These are phyloP conservation scores for Cutaneotrichosporon sp. DNA, from an alignment of 1,284 basidiomycete species.

Conservation along the genomic window DNA sequence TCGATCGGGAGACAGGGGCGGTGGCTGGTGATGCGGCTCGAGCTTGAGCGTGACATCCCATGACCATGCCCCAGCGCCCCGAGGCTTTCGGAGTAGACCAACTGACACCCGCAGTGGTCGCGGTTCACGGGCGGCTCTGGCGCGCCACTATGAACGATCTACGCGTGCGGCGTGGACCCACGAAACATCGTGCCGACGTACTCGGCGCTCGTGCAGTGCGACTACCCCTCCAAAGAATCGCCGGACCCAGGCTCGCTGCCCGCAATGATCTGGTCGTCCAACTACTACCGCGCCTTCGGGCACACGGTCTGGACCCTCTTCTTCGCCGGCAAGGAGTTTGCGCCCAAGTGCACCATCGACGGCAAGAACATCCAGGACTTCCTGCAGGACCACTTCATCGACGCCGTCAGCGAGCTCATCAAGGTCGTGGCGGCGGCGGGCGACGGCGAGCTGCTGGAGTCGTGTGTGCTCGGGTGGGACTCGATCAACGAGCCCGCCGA, in stretches of 20 bases:
- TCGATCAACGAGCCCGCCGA: slow-evolving; percentile 93
- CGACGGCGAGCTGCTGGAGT: slow-evolving; percentile 66
- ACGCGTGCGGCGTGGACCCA: slow-evolving; percentile 89
- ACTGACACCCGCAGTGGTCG: slow-evolving; percentile 70
- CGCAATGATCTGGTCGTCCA: slow-evolving; percentile 96
- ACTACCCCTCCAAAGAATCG: slow-evolving; percentile 65
- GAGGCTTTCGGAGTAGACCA: too few species aligned
- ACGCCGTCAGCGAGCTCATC: slow-evolving; percentile 73
- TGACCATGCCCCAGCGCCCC: too few species aligned
- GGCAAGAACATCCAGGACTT: slow-evolving; percentile 93
- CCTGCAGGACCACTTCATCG: slow-evolving; percentile 81
- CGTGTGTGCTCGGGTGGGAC: slow-evolving; percentile 94
- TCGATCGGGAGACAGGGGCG: too few species aligned
- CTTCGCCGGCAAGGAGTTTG: slow-evolving; percentile 86
- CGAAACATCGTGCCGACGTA: slow-evolving; percentile 80
- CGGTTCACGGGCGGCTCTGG: slow-evolving; percentile 95
- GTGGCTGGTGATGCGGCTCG: too few species aligned
- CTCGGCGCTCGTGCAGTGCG: slow-evolving; percentile 82
- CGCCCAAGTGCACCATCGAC: slow-evolving; percentile 89
- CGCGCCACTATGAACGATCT: slow-evolving; percentile 91
- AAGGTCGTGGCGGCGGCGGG: slow-evolving; percentile 72
- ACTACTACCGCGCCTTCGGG: slow-evolving; percentile 83
- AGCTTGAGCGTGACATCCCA: too few species aligned
- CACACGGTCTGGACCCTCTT: slow-evolving; percentile 94
- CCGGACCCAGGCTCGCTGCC: slow-evolving; percentile 75